Percentiles rank a stretch among this genome's conserved stretches.
phyloP scores from a whole-genome alignment of 805 yeast species.

The Saturnispora serradocipensis region DNA sequence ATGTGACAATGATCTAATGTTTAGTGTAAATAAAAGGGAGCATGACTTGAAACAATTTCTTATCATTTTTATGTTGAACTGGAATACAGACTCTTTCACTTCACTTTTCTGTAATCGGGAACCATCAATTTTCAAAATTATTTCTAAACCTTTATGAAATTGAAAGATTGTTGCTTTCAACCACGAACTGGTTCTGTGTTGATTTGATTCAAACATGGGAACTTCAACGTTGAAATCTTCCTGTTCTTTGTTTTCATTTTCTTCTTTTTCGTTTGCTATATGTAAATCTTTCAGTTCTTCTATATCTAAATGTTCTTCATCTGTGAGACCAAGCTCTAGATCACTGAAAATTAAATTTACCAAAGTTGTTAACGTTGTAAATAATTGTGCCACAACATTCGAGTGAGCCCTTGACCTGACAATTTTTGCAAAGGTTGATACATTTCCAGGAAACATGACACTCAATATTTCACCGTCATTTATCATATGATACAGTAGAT shows the following conservation, averaged over 20 bases:
- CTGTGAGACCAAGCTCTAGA: slow-evolving; percentile 24
- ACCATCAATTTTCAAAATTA: slow-evolving; percentile 21
- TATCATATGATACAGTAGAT: slow-evolving; percentile 26
- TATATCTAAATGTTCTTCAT: slow-evolving; percentile 7
- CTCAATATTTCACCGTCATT: slow-evolving; percentile 42
- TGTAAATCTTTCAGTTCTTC: slow-evolving; percentile 13
- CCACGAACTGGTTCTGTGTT: slow-evolving; percentile 43
- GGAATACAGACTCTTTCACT: slow-evolving; percentile 26
- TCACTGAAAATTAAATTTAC: slow-evolving; percentile 35
- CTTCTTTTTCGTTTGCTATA: background rate
- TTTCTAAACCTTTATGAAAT: slow-evolving; percentile 35
- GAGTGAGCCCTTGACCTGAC: slow-evolving; percentile 29
- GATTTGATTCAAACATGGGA: slow-evolving; percentile 6
- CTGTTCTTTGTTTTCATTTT: slow-evolving; percentile 5
- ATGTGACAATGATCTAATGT: slow-evolving; percentile 25
- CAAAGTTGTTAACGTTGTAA: slow-evolving; percentile 26
- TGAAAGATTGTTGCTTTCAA: slow-evolving; percentile 44
- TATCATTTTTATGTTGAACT: slow-evolving; percentile 26
- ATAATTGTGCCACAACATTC: slow-evolving; percentile 25
- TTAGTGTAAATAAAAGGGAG: slow-evolving; percentile 27
- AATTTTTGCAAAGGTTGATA: slow-evolving; percentile 36
- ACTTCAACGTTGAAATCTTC: slow-evolving; percentile 3
- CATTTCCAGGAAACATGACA: slow-evolving; percentile 42
- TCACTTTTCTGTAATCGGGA: slow-evolving; percentile 21
- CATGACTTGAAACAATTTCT: slow-evolving; percentile 29